phyloP scores from a whole-genome alignment of 2,329 filamentous ascomycete species.

The Stagonosporopsis vannaccii region DNA sequence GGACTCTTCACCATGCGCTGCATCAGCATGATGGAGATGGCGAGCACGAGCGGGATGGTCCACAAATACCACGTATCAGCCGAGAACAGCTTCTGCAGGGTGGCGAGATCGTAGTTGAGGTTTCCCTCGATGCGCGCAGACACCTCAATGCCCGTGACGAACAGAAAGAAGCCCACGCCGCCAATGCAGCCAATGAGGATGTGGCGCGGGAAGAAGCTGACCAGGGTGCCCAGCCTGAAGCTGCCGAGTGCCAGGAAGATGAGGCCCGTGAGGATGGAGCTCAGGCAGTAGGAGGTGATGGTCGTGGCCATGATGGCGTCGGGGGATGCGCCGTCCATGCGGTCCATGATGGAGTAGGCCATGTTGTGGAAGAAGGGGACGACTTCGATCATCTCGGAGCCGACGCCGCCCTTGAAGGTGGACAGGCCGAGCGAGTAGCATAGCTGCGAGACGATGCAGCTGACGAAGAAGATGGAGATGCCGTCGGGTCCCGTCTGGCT shows the following conservation, averaged over 20 bases:
- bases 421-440: constrained; percentile 86
- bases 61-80: constrained; percentile 81
- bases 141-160: constrained; percentile 91
- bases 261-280: constrained; percentile 86
- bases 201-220: constrained; percentile 95
- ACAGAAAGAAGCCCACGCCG: constrained; percentile 92
- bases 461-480: constrained; percentile 98
- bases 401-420: constrained; percentile 87
- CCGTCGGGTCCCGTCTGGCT: constrained; percentile 86
- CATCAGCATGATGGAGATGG: constrained; percentile 76
- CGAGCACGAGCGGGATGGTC: constrained; percentile 79
- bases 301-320: constrained; percentile 92
- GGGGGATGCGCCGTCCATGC: constrained; percentile 79
- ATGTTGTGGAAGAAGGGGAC: constrained; percentile 99
- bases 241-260: constrained; percentile 92
- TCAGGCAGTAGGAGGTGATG: constrained; percentile 88
- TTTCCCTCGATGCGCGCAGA: constrained; percentile 87
- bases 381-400: constrained; percentile 97
- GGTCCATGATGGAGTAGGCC: constrained; percentile 83
- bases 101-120: constrained; percentile 80
- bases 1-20: constrained; percentile 81
- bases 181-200: constrained; percentile 98
- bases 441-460: constrained; percentile 91
- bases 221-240: constrained; percentile 87
- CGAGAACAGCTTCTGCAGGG: constrained; percentile 75